Percentiles rank a stretch among this genome's conserved stretches.
phyloP scores from a whole-genome alignment of 1,139 yeast species.

The Pichia sp. region DNA sequence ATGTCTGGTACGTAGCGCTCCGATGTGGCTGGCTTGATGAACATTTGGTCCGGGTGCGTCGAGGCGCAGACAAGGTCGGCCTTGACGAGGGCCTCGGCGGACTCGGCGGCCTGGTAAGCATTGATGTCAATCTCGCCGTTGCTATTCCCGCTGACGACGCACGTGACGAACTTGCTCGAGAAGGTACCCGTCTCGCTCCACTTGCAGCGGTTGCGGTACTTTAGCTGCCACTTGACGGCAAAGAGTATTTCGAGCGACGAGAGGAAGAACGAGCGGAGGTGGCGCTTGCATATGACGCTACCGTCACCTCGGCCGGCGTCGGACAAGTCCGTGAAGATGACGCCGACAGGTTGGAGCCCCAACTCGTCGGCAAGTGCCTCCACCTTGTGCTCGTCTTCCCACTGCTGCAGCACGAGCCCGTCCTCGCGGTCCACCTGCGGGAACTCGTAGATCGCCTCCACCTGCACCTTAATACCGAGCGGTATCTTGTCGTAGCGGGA shows the following conservation, averaged over 20 bases:
- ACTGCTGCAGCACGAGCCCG: slow-evolving; percentile 64
- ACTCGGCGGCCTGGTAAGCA: slow-evolving; percentile 82
- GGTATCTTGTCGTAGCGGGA: slow-evolving; percentile 79
- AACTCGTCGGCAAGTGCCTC: slow-evolving; percentile 54
- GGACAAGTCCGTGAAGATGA: slow-evolving; percentile 82
- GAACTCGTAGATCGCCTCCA: slow-evolving; percentile 91
- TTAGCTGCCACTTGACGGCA: slow-evolving; percentile 74
- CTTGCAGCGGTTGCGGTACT: slow-evolving; percentile 60
- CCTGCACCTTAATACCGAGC: slow-evolving; percentile 88
- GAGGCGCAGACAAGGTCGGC: slow-evolving; percentile 87
- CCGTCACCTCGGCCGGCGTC: slow-evolving; percentile 89
- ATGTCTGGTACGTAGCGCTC: slow-evolving; percentile 94
- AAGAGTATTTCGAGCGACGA: slow-evolving; percentile 78
- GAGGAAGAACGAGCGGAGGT: slow-evolving; percentile 82
- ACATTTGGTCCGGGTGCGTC: slow-evolving; percentile 85
- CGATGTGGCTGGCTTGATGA: slow-evolving; percentile 66
- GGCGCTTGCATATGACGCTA: slow-evolving; percentile 86
- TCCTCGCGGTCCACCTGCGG: slow-evolving; percentile 85
- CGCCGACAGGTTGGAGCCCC: slow-evolving; percentile 73
- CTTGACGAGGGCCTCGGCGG: slow-evolving; percentile 81
- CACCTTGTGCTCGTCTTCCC: slow-evolving; percentile 55
- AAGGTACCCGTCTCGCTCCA: slow-evolving; percentile 62
- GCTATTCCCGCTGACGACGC: slow-evolving; percentile 83
- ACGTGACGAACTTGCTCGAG: slow-evolving; percentile 89
- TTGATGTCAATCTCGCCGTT: slow-evolving; percentile 86